phyloP scores from a whole-genome alignment of 805 yeast genomes.

The Wickerhamiella slavikovae region DNA sequence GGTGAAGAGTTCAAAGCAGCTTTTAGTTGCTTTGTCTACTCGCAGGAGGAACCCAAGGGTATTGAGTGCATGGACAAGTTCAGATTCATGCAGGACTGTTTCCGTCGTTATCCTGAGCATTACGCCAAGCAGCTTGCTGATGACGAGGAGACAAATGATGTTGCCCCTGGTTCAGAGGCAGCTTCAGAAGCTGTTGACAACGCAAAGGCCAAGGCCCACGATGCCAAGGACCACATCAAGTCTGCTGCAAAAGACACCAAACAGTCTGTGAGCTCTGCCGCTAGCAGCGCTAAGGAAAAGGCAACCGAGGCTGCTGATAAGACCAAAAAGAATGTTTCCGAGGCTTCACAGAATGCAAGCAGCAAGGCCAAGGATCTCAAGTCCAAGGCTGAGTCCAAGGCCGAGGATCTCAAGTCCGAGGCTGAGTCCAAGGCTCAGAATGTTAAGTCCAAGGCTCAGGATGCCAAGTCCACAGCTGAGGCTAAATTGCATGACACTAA shows the following conservation, averaged over 20 bases:
- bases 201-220: slow-evolving; percentile 1
- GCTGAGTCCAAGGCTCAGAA: background rate
- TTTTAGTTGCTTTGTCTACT: slow-evolving; percentile 83
- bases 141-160: slow-evolving; percentile 24
- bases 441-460: background rate
- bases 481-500: too few species aligned
- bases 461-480: background rate
- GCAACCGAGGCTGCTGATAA: background rate
- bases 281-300: background rate
- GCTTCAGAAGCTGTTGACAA: background rate
- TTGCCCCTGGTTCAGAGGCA: background rate
- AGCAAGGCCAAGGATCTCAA: background rate
- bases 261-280: background rate
- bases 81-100: slow-evolving; percentile 82
- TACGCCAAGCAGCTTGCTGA: slow-evolving; percentile 82
- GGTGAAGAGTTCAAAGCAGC: slow-evolving; percentile 92
- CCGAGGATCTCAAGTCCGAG: background rate
- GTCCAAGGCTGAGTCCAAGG: background rate
- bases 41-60: slow-evolving; percentile 91
- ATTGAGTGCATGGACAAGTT: slow-evolving; percentile 84
- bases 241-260: background rate
- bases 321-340: background rate
- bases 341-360: background rate
- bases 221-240: slow-evolving; percentile 1
- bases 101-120: slow-evolving; percentile 78